Evolutionary conservation across 768 basidiomycete species (phyloP).

Genomic region (Calocybe cyanea): DNA sequence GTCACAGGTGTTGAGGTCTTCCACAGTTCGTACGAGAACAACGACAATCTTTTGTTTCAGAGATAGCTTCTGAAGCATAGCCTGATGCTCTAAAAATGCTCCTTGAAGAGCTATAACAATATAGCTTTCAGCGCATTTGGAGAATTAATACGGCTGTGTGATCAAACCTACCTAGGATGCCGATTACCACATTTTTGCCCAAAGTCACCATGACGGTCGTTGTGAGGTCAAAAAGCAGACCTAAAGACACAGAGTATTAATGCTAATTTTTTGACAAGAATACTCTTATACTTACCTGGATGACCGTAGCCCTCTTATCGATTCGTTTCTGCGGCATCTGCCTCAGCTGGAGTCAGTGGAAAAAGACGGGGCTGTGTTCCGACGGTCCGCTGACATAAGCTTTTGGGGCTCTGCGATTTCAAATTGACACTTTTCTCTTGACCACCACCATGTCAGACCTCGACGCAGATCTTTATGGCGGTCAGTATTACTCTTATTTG

Average conservation of each 20-base stretch:
- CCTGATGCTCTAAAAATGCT: constrained; percentile 86
- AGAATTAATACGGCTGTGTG: background rate
- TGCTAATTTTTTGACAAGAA: background rate
- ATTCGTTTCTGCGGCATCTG: background rate
- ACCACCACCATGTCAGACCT: constrained; percentile 69
- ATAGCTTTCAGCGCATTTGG: constrained; percentile 1
- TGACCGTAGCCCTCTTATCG: background rate
- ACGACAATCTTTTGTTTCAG: constrained; percentile 41
- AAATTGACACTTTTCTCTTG: constrained; percentile 24
- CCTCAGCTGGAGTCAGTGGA: background rate
- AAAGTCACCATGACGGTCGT: constrained; percentile 7
- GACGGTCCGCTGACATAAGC: constrained; percentile 16
- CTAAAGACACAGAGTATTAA: background rate
- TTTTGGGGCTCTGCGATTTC: constrained; percentile 12
- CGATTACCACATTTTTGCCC: constrained; percentile 29
- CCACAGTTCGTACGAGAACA: constrained; percentile 64
- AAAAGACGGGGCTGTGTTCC: constrained; percentile 7
- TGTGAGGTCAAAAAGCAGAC: background rate
- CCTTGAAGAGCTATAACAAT: constrained; percentile 78
- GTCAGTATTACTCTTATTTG: constrained; percentile 36
- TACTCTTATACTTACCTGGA: background rate
- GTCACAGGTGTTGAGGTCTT: constrained; percentile 74
- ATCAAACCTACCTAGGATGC: constrained; percentile 50
- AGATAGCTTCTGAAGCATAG: constrained; percentile 57
- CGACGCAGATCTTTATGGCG: constrained; percentile 88